phyloP scores from a whole-genome alignment of 78 protist species.

The Goniomonas avonlea region DNA sequence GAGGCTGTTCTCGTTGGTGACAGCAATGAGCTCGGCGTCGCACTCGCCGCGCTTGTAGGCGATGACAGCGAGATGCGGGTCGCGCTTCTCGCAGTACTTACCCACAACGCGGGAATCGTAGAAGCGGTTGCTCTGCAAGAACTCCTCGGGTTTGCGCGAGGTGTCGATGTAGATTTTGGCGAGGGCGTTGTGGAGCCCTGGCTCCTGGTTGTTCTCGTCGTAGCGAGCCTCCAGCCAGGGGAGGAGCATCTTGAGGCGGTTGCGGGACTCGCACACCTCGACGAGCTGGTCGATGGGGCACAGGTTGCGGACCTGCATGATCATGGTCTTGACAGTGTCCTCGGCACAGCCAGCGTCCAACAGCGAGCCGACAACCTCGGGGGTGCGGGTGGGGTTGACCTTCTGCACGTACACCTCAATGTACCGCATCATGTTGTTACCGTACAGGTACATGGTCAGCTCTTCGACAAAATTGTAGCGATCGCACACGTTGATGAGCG shows the following conservation, averaged over 20 bases:
- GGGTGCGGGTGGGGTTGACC: conserved; percentile 71
- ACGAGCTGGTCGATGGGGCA: conserved; percentile 86
- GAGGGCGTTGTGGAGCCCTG: conserved; percentile 94
- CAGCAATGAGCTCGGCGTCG: conserved; percentile 89
- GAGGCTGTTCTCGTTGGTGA: conserved; percentile 86
- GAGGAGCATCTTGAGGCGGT: conserved; percentile 85
- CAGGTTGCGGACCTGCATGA: conserved; percentile 66
- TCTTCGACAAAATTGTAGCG: conserved; percentile 91
- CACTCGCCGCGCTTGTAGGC: conserved; percentile 86
- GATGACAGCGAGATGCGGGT: conserved; percentile 90
- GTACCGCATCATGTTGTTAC: conserved; percentile 64
- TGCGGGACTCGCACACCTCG: conserved; percentile 89
- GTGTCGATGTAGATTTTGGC: conserved; percentile 96
- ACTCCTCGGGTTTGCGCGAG: conserved; percentile 79
- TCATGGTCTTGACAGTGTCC: conserved; percentile 73
- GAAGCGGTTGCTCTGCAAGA: conserved; percentile 81
- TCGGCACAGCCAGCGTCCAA: conserved; percentile 89
- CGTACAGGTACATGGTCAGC: conserved; percentile 81
- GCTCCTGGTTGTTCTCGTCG: conserved; percentile 72
- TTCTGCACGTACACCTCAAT: conserved; percentile 91
- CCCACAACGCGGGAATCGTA: conserved; percentile 85
- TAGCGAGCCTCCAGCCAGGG: conserved; percentile 94
- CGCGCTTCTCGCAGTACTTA: conserved; percentile 94
- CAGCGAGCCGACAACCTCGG: conserved; percentile 82
- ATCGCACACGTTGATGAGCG: conserved; percentile 98